phyloP scores from a whole-genome alignment of 176 grass and related monocot genomes.

The Cymbopogon citratus region DNA sequence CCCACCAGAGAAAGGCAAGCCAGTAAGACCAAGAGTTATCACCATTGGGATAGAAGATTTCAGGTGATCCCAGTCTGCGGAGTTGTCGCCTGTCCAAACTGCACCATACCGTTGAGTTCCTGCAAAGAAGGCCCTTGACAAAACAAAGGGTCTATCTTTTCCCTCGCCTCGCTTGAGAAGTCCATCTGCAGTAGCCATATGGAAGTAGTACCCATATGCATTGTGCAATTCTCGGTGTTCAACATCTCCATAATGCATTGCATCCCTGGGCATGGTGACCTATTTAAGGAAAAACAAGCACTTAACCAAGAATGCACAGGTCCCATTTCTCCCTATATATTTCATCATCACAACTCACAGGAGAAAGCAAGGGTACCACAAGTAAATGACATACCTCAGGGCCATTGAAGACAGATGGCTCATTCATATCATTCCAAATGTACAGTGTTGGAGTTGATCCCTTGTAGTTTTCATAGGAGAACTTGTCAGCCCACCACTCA shows the following conservation, averaged over 20 bases:
- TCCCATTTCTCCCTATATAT: background rate
- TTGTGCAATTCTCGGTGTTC: conserved; percentile 96
- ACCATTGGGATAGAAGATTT: conserved; percentile 90
- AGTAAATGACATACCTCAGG: conserved; percentile 59
- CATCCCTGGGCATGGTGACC: conserved; percentile 98
- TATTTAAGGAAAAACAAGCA: conserved; percentile 27
- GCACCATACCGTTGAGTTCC: conserved; percentile 88
- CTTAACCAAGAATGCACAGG: conserved; percentile 11
- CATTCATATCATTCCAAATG: conserved; percentile 99
- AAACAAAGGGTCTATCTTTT: conserved; percentile 95
- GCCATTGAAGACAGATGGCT: conserved; percentile 96
- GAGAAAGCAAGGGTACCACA: background rate
- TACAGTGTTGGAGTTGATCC: conserved; percentile 77
- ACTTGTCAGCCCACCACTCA: conserved; percentile 94
- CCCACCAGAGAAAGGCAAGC: conserved; percentile 83
- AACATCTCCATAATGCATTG: conserved; percentile 66
- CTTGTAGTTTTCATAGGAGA: conserved; percentile 70
- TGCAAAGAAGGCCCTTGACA: conserved; percentile 94
- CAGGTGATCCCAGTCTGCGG: conserved; percentile 93
- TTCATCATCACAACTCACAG: background rate
- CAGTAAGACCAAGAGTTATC: conserved; percentile 88
- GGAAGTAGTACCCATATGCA: conserved; percentile 99
- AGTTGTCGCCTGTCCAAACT: conserved; percentile 94
- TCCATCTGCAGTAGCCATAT: conserved; percentile 87
- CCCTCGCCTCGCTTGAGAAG: conserved; percentile 75